Evolutionary conservation across 129 eudicot species (phyloP).

Genomic region (Lactuca sativa): DNA sequence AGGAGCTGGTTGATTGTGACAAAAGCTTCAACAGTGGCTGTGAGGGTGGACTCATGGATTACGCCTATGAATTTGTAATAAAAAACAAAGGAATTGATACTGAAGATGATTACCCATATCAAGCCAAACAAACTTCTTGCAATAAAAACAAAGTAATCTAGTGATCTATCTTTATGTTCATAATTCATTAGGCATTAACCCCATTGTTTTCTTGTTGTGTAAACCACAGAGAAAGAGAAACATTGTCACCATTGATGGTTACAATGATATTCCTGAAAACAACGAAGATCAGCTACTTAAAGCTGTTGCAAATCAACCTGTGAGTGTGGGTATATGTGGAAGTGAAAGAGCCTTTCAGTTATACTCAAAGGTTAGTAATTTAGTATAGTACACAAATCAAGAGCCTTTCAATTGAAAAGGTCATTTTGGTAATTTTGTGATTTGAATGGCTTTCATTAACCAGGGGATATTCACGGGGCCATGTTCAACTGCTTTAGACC

Average conservation of each 20-base stretch:
- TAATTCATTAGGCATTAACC: too few relatives aligned
- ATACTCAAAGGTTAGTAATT: slow-evolving; percentile 66
- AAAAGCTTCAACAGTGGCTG: slow-evolving; percentile 73
- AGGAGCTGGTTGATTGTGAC: slow-evolving; percentile 91
- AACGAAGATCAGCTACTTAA: slow-evolving; percentile 60
- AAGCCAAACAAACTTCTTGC: slow-evolving; percentile 50
- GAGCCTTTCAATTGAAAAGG: background rate
- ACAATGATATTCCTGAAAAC: slow-evolving; percentile 56
- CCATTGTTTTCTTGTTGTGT: slow-evolving; percentile 1
- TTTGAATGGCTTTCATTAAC: slow-evolving; percentile 19
- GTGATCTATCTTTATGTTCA: slow-evolving; percentile 1
- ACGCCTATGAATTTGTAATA: slow-evolving; percentile 71
- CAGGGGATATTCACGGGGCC: slow-evolving; percentile 98
- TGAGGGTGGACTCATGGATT: slow-evolving; percentile 97
- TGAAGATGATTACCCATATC: slow-evolving; percentile 85
- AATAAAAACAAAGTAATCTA: slow-evolving; percentile 57
- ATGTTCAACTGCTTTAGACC: slow-evolving; percentile 79
- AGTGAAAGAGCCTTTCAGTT: slow-evolving; percentile 79
- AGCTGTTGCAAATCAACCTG: slow-evolving; percentile 89
- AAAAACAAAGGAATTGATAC: slow-evolving; percentile 83
- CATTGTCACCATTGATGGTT: slow-evolving; percentile 86
- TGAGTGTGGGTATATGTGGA: slow-evolving; percentile 94
- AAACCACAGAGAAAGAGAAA: slow-evolving; percentile 56
- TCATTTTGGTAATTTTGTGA: background rate
- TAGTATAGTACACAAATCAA: too few relatives aligned